A percentile compares a stretch with the other conserved stretches of the same genome.
Evolutionary conservation across 129 eudicot species (phyloP).

Genomic region (Lonicera japonica): DNA sequence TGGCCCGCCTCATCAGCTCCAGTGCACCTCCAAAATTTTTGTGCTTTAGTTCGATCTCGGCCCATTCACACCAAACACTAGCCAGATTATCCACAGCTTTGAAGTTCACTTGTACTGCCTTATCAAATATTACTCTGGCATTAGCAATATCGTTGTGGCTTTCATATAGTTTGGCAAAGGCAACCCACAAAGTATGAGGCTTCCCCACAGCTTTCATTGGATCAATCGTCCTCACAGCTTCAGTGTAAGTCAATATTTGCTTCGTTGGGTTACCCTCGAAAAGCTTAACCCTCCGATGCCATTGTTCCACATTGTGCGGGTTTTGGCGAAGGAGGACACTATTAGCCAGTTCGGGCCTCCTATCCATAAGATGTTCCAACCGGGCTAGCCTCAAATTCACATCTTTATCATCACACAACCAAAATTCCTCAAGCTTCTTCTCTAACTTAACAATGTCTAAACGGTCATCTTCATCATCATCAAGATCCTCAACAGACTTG

Average conservation of each 20-base stretch:
- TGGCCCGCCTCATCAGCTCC: slow-evolving; percentile 86
- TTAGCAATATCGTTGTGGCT: slow-evolving; percentile 64
- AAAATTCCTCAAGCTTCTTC: slow-evolving; percentile 44
- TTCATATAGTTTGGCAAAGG: slow-evolving; percentile 86
- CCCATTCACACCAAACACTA: slow-evolving; percentile 98
- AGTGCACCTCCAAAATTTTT: slow-evolving; percentile 68
- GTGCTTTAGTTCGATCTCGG: slow-evolving; percentile 86
- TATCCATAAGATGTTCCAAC: slow-evolving; percentile 76
- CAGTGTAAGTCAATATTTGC: slow-evolving; percentile 77
- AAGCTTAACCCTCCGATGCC: slow-evolving; percentile 89
- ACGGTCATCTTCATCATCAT: slow-evolving; percentile 58
- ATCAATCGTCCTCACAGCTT: slow-evolving; percentile 89
- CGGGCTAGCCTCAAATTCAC: slow-evolving; percentile 79
- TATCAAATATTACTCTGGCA: slow-evolving; percentile 86
- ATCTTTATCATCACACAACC: slow-evolving; percentile 80
- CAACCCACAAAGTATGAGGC: slow-evolving; percentile 96
- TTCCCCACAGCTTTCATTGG: slow-evolving; percentile 97
- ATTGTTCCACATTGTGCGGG: slow-evolving; percentile 94
- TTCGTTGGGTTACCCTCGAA: slow-evolving; percentile 82
- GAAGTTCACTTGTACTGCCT: slow-evolving; percentile 90
- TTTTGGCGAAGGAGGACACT: slow-evolving; percentile 90
- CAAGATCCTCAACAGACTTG: slow-evolving; percentile 18
- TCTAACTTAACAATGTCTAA: slow-evolving; percentile 50
- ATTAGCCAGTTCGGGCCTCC: slow-evolving; percentile 87
- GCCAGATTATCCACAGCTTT: slow-evolving; percentile 88